Conservation (phyloP, 495 filamentous ascomycete genomes). For the Tuber calosporum region DNA sequence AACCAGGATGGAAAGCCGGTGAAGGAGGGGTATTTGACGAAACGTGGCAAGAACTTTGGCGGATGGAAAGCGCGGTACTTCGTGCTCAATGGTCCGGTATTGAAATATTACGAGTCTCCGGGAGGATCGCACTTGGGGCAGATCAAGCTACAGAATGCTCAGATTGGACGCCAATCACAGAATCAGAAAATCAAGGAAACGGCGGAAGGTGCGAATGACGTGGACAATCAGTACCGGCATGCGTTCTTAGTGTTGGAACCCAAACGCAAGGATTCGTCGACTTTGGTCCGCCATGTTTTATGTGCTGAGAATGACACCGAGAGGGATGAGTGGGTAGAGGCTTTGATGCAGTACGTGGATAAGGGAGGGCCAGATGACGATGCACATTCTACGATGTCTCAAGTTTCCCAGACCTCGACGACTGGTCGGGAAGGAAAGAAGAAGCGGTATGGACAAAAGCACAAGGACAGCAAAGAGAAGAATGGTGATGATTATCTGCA, state of each 20-base stretch:
- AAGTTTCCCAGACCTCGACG: conserved; percentile 25
- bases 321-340: conserved; percentile 87
- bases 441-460: conserved; percentile 45
- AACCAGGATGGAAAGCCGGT: conserved; percentile 45
- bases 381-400: conserved; percentile 30
- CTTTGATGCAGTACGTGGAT: conserved; percentile 84
- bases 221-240: conserved; percentile 92
- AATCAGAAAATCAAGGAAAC: conserved; percentile 52
- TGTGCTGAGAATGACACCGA: conserved; percentile 93
- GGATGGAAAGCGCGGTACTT: conserved; percentile 99
- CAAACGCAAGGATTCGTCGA: conserved; percentile 89
- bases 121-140: conserved; percentile 85
- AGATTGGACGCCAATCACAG: conserved; percentile 78
- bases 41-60: conserved; percentile 94
- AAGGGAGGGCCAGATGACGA: conserved; percentile 55
- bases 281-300: conserved; percentile 84
- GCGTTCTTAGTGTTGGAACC: conserved; percentile 92
- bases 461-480: conserved; percentile 45
- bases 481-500: conserved; percentile 55
- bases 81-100: conserved; percentile 75
- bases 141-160: conserved; percentile 81
- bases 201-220: conserved; percentile 52
- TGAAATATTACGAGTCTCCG: conserved; percentile 86
- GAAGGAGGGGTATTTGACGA: conserved; percentile 90
- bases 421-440: conserved; percentile 47